Conservation (phyloP, 371 early-diverging fungal species). For the Encephalitozoon romaleae region DNA sequence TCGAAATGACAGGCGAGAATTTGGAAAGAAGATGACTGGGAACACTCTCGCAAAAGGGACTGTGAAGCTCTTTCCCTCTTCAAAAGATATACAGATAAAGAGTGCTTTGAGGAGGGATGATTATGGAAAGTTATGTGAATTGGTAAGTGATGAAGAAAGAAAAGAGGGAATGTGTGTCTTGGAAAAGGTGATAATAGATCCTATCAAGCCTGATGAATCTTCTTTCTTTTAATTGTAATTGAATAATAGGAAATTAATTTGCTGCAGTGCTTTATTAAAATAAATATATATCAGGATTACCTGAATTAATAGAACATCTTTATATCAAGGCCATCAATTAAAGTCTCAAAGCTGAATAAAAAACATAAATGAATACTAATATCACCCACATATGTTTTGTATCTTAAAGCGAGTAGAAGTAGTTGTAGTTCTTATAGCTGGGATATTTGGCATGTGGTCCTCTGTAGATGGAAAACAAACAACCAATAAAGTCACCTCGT, state of each 20-base stretch:
- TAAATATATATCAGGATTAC: not conserved
- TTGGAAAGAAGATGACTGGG: not conserved
- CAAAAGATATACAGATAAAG: not conserved
- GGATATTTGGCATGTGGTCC: not conserved
- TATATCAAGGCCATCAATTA: not conserved
- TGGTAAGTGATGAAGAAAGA: slow-evolving; percentile 1
- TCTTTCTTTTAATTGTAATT: not conserved
- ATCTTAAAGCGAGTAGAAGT: not conserved
- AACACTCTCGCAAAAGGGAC: not conserved
- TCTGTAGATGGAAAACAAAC: not conserved
- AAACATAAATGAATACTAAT: not conserved
- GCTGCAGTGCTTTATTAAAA: not conserved
- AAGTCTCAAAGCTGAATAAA: not conserved
- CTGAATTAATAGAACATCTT: too few relatives aligned
- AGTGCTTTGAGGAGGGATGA: not conserved
- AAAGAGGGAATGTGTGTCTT: not conserved
- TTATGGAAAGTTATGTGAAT: not conserved
- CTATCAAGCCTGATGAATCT: not conserved
- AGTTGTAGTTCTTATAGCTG: not conserved
- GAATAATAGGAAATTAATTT: not conserved
- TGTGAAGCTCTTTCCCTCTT: not conserved
- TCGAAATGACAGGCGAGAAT: not conserved
- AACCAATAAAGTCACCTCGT: not conserved
- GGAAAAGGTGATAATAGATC: not conserved
- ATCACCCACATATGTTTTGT: not conserved